phyloP scores from a whole-genome alignment of 768 basidiomycete species.

The Collybia nuda region DNA sequence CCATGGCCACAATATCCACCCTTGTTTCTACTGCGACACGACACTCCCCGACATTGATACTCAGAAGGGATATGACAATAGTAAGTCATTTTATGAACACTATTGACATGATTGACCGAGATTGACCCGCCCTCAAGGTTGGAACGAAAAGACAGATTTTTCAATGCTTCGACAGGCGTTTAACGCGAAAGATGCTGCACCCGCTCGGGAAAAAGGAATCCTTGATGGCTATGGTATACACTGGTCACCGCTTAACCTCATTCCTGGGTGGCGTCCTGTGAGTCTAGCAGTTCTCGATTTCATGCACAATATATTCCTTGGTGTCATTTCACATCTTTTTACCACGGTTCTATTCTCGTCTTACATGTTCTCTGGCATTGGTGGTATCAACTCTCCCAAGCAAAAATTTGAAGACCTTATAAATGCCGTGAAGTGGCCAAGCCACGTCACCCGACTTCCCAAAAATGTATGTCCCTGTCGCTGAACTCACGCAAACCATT shows the following conservation, averaged over 20 bases:
- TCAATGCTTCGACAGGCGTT: neutral
- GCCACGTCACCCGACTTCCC: no score
- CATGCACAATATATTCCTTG: no score
- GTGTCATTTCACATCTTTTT: constrained; percentile 17
- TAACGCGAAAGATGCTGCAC: neutral
- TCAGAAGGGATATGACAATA: constrained; percentile 6
- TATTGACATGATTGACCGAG: neutral
- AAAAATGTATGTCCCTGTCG: no score
- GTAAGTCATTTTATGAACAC: neutral
- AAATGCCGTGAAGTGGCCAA: constrained; percentile 23
- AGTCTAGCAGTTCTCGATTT: constrained; percentile 18
- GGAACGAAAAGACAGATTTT: constrained; percentile 3
- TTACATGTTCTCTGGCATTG: constrained; percentile 18
- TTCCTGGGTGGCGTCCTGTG: constrained; percentile 22
- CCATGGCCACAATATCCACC: constrained; percentile 18
- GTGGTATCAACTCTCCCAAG: constrained; percentile 13
- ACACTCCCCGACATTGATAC: constrained; percentile 15
- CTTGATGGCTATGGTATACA: constrained; percentile 17
- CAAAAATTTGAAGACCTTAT: constrained; percentile 17
- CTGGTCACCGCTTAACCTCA: constrained; percentile 15
- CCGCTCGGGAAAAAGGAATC: constrained; percentile 1
- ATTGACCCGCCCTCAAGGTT: constrained; percentile 3
- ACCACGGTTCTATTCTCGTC: constrained; percentile 10
- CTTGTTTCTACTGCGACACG: constrained; percentile 18
- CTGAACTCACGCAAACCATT: no score